phyloP scores from a whole-genome alignment of 352 stramenopile genomes.

The Globisporangium nodosum region DNA sequence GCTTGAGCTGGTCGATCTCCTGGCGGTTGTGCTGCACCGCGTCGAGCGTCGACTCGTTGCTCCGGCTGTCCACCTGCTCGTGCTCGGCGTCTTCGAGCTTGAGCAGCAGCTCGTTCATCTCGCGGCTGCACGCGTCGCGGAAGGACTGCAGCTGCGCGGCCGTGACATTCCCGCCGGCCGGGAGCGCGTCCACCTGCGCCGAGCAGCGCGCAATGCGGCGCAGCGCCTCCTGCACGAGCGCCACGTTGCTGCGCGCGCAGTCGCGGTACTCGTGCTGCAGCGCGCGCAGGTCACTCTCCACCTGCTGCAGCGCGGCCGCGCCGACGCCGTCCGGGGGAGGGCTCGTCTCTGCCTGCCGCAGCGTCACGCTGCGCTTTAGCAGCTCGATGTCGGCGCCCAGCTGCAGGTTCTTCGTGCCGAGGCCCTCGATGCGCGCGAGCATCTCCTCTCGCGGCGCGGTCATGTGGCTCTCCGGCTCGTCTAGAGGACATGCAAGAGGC shows the following conservation, averaged over 20 bases:
- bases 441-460: slow-evolving; percentile 17
- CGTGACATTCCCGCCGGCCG: slow-evolving; percentile 26
- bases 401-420: slow-evolving; percentile 29
- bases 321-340: slow-evolving; percentile 12
- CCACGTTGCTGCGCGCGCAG: slow-evolving; percentile 35
- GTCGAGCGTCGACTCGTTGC: neutral
- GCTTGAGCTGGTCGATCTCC: slow-evolving; percentile 19
- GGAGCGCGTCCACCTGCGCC: slow-evolving; percentile 37
- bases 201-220: slow-evolving; percentile 47
- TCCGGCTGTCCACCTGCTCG: slow-evolving; percentile 7
- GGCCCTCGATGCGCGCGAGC: slow-evolving; percentile 13
- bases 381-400: slow-evolving; percentile 31
- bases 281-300: slow-evolving; percentile 30
- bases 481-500: neutral
- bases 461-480: neutral
- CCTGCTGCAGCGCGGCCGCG: slow-evolving; percentile 27
- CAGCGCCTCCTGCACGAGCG: slow-evolving; percentile 44
- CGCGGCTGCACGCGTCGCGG: slow-evolving; percentile 30
- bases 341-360: slow-evolving; percentile 29
- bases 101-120: slow-evolving; percentile 39
- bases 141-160: slow-evolving; percentile 36
- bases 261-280: slow-evolving; percentile 46
- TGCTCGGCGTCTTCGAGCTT: slow-evolving; percentile 32
- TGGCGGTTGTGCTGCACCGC: slow-evolving; percentile 15
- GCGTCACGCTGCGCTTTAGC: slow-evolving; percentile 32